Evolutionary conservation across 257 asterid species (phyloP).

Genomic region (Capsicum chinense): DNA sequence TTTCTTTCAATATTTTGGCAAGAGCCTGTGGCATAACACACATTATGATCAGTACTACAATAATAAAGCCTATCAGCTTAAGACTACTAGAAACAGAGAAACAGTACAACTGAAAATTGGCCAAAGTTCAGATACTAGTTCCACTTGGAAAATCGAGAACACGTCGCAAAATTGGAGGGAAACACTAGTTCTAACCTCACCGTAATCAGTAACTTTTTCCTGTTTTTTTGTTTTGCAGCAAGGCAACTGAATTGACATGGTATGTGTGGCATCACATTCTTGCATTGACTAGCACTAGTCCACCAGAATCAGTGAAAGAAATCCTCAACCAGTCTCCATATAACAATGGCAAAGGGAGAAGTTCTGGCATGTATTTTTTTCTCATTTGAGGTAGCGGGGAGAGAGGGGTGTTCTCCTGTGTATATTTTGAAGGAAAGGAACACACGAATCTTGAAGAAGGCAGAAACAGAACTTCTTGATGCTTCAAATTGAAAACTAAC

Average conservation of each 20-base stretch:
- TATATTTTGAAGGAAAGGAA: not conserved
- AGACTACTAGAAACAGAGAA: constrained; percentile 8
- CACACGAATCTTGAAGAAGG: not conserved
- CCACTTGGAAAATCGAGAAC: constrained; percentile 20
- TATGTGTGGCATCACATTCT: constrained; percentile 12
- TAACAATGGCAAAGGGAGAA: constrained; percentile 5
- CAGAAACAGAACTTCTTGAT: not conserved
- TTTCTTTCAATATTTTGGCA: constrained; percentile 71
- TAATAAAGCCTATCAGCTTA: constrained; percentile 12
- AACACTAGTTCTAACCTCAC: not conserved
- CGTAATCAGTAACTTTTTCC: constrained; percentile 3
- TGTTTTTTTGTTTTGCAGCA: not conserved
- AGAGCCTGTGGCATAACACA: constrained; percentile 65
- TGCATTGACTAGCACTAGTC: constrained; percentile 15
- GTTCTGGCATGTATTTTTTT: not conserved
- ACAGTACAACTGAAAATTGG: not conserved
- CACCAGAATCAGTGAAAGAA: constrained; percentile 9
- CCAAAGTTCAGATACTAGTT: not conserved
- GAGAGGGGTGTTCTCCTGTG: not conserved
- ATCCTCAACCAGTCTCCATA: not conserved
- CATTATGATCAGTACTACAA: constrained; percentile 26
- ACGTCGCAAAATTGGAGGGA: not conserved
- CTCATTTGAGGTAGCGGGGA: not conserved
- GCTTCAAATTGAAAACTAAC: not conserved
- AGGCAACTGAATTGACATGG: not conserved